Base-by-base conservation (phyloP, 2,329 filamentous ascomycete genomes). In the Ceratocystis albifundus region DNA sequence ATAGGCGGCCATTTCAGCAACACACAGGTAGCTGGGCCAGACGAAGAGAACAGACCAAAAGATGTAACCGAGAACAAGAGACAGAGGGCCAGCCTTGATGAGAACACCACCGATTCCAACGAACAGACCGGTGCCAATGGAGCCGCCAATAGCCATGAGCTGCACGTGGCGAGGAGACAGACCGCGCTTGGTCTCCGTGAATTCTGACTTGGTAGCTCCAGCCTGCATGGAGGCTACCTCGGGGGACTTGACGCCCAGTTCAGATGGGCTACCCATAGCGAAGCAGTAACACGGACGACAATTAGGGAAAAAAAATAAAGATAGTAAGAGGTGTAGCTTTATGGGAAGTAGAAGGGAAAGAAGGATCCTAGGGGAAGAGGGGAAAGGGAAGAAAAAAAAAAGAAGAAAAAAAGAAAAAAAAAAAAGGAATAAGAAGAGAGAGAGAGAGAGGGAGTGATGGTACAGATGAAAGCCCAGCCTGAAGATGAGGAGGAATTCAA, bases 1-100 rank as follows among this genome's bases (percentile, higher is more conserved):
- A 68, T 81, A 83, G 5, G 81, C 78, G 65, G 78, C 79, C 80
- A 85, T 83, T 73, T 85, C 83, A 65, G 80, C 82, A 44, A 84
- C 76, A 69, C 74, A 77, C 68, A 79, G 70, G 73, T 78, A 70
- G 53, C 70, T 70, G 12, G 77, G 77, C 77, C 76, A 79, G 70
- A 78, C 74, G 72, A 76, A 79, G 69, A 75, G 73, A 48, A 77
- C 66, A 61, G 77, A 77, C 77, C 76, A 79, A 71, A 78, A 74
- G 62, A 77, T 70, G 70, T 79, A 79, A 15, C 77, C 77, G 45
- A 79, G 74, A 45, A 79, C 64, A 10, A 79, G 74, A 7, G 77
- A 78, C 62, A 79, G 72, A 6, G 77, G 77, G 30, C 77, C 77
- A 55, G 77, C 75, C 53, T 75, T 72, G 67, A 74, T 73, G 17